Evolutionary conservation across 179 eudicot species (phyloP).

Genomic region (Pouteria campechiana): DNA sequence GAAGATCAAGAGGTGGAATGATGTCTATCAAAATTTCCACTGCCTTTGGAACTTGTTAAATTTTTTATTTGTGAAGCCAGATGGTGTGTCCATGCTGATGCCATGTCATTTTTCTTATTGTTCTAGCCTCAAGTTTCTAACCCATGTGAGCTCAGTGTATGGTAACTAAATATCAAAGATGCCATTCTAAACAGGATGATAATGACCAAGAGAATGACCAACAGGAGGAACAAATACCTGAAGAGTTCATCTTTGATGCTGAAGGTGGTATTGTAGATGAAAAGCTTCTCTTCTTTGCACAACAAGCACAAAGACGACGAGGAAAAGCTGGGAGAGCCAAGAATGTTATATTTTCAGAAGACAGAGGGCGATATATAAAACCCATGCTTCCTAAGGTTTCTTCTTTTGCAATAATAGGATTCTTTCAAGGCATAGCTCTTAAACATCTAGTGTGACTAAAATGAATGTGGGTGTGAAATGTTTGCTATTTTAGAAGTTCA

Average conservation of each 20-base stretch:
- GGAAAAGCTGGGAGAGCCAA: conserved; percentile 99
- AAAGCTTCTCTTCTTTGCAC: conserved; percentile 99
- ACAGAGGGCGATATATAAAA: conserved; percentile 93
- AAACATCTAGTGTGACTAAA: too few relatives aligned
- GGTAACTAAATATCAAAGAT: too few relatives aligned
- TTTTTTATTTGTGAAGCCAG: too few relatives aligned
- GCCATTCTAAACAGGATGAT: conserved; percentile 50
- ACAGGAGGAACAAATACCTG: conserved; percentile 85
- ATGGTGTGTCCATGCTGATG: too few relatives aligned
- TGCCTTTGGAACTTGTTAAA: too few relatives aligned
- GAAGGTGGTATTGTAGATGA: conserved; percentile 97
- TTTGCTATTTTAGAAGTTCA: too few relatives aligned
- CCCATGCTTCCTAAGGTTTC: conserved; percentile 99
- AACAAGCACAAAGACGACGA: conserved; percentile 86
- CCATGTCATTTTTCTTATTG: too few relatives aligned
- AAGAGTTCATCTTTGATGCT: conserved; percentile 95
- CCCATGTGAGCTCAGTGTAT: too few relatives aligned
- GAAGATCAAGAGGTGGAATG: conserved; percentile 68
- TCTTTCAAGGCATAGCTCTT: too few relatives aligned
- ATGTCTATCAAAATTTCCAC: conserved; percentile 1
- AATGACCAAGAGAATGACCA: conserved; percentile 68
- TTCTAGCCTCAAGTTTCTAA: too few relatives aligned
- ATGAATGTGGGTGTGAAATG: too few relatives aligned
- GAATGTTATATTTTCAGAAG: conserved; percentile 96
- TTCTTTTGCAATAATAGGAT: too few relatives aligned